Percentiles rank a stretch among this genome's conserved stretches.
phyloP scores from a whole-genome alignment of 2,329 filamentous ascomycete genomes.

The Diaporthe citri region DNA sequence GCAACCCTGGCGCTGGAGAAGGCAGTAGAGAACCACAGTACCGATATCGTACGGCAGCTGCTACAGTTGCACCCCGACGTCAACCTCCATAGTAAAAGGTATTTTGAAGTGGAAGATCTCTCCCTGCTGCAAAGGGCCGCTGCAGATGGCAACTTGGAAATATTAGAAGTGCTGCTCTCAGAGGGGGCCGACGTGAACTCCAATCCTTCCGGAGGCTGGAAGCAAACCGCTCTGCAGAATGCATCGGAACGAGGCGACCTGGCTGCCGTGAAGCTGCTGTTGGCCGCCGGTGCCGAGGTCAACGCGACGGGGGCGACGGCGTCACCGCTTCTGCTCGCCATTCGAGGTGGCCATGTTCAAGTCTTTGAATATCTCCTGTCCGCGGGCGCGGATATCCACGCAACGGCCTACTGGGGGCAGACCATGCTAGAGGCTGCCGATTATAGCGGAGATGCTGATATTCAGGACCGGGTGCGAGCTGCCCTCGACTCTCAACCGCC shows the following conservation, averaged over 20 bases:
- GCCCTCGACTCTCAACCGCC: neutral
- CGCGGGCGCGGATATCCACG: neutral
- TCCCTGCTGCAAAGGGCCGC: neutral
- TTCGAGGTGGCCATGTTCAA: neutral
- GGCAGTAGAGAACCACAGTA: neutral
- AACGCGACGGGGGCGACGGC: neutral
- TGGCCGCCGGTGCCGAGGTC: neutral
- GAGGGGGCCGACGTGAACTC: neutral
- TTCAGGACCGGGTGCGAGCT: neutral
- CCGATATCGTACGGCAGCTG: neutral
- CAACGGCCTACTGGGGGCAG: neutral
- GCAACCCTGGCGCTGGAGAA: neutral
- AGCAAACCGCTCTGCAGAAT: neutral
- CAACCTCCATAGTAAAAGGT: neutral
- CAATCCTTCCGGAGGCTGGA: neutral
- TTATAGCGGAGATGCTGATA: neutral
- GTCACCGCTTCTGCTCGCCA: neutral
- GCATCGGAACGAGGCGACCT: neutral
- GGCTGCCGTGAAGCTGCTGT: neutral
- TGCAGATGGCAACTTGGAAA: neutral
- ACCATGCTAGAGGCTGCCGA: slow-evolving; percentile 4
- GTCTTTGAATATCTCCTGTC: neutral
- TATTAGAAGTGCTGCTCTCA: neutral
- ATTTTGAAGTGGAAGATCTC: no score
- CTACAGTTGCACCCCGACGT: neutral